Conservation (phyloP, 1,284 basidiomycete species). For the Marasmius sp. region DNA sequence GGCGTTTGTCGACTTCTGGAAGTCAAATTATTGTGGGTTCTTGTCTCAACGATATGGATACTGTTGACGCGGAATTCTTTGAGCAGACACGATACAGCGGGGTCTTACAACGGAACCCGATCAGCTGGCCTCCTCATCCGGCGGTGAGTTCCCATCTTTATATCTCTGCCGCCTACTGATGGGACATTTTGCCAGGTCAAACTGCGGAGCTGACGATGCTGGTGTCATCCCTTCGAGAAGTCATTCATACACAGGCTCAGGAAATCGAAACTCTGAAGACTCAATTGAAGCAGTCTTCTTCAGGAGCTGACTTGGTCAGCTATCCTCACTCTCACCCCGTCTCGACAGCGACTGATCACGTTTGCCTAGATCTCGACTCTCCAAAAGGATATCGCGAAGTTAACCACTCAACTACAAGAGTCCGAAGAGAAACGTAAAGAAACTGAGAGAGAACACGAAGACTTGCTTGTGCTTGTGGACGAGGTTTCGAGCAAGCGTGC, state of each 20-base stretch:
- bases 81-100: constrained; percentile 62
- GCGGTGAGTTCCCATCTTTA: constrained; percentile 32
- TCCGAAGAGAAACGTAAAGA: constrained; percentile 72
- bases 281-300: constrained; percentile 42
- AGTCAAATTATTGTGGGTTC: constrained; percentile 89
- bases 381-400: constrained; percentile 39
- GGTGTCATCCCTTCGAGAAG: constrained; percentile 77
- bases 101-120: constrained; percentile 67
- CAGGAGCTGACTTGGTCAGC: constrained; percentile 34
- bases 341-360: background rate
- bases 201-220: constrained; percentile 78
- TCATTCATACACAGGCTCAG: constrained; percentile 75
- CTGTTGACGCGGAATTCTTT: constrained; percentile 1
- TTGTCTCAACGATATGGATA: constrained; percentile 1
- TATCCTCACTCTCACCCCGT: background rate
- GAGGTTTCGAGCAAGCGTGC: constrained; percentile 86
- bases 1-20: constrained; percentile 99
- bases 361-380: constrained; percentile 35
- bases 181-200: constrained; percentile 45
- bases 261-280: constrained; percentile 70
- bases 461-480: constrained; percentile 90
- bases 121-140: constrained; percentile 54
- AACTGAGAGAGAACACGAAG: constrained; percentile 93
- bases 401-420: constrained; percentile 51
- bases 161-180: constrained; percentile 6